A percentile compares a stretch with the other conserved stretches of the same genome.
These are phyloP conservation scores for Mrakia blollopis DNA, from an alignment of 768 basidiomycete genomes.

Conservation along the genomic window DNA sequence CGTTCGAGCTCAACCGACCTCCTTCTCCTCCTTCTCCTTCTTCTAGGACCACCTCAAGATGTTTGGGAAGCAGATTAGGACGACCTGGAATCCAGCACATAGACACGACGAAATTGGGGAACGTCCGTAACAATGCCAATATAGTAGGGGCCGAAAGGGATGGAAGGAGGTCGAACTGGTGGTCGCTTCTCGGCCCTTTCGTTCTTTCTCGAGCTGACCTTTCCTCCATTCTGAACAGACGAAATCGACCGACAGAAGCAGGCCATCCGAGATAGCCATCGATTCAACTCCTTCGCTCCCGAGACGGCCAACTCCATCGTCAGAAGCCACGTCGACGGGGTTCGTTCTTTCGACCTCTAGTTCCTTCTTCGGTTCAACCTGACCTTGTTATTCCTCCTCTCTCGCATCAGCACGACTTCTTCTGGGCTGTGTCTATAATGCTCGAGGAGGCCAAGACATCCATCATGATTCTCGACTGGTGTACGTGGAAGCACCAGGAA, in stretches of 20 bases:
- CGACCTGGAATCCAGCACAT: not conserved
- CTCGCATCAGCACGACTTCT: conserved; percentile 85
- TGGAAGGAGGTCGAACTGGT: too few relatives aligned
- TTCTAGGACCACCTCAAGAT: conserved; percentile 1
- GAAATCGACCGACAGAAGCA: conserved; percentile 53
- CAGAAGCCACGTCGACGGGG: conserved; percentile 75
- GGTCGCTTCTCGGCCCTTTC: not conserved
- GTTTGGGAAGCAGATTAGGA: conserved; percentile 12
- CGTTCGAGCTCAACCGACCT: not conserved
- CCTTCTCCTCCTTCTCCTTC: not conserved
- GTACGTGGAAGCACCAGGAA: not conserved
- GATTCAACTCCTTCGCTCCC: conserved; percentile 70
- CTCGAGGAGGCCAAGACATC: conserved; percentile 60
- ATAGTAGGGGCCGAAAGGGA: not conserved
- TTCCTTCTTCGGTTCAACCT: not conserved
- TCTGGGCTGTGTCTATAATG: conserved; percentile 64
- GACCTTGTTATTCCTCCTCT: too few relatives aligned
- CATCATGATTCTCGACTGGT: conserved; percentile 63
- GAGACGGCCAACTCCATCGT: conserved; percentile 47
- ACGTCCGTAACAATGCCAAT: too few relatives aligned
- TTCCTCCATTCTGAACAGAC: conserved; percentile 37
- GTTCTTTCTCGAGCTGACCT: not conserved
- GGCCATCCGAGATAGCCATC: conserved; percentile 70
- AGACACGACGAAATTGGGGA: not conserved
- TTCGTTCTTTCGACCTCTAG: not conserved